These are phyloP conservation scores for Chlorella sp. DNA, from an alignment of 139 green algal genomes.

Conservation along the genomic window DNA sequence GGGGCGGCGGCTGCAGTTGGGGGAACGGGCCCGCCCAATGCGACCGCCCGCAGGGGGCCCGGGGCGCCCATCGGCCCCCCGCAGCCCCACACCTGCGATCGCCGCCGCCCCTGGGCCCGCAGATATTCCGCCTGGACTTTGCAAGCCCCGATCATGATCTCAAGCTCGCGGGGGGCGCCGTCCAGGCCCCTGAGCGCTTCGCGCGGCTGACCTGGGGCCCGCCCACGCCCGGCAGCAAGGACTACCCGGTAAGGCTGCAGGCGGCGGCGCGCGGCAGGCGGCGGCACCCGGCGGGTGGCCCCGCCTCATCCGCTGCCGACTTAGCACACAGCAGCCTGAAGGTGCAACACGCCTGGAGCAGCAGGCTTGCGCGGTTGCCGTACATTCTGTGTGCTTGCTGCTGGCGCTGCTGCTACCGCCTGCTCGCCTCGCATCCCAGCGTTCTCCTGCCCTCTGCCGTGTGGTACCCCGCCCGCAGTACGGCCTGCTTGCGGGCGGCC, in stretches of 20 bases:
- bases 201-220: conserved; percentile 85
- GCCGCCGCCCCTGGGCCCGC: not conserved
- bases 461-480: conserved; percentile 58
- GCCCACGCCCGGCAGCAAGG: conserved; percentile 29
- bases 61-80: too few relatives aligned
- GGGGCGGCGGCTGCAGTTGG: too few relatives aligned
- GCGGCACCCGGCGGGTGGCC: too few relatives aligned
- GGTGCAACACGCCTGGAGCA: too few relatives aligned
- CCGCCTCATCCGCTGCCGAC: too few relatives aligned
- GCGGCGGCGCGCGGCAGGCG: too few relatives aligned
- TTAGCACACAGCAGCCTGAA: not conserved
- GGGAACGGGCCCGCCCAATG: too few relatives aligned
- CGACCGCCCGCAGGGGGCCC: too few relatives aligned
- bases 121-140: conserved; percentile 85
- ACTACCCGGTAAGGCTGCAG: conserved; percentile 36
- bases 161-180: conserved; percentile 54
- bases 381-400: not conserved
- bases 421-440: not conserved
- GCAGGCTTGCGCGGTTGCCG: not conserved
- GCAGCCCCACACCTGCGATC: too few relatives aligned
- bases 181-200: conserved; percentile 88
- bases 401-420: not conserved
- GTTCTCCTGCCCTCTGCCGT: too few relatives aligned
- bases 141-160: conserved; percentile 45
- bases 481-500: conserved; percentile 92